A percentile compares a stretch with the other conserved stretches of the same genome.
Evolutionary conservation across 495 filamentous ascomycete genomes (phyloP).

Genomic region (Trichoderma erinaceum): DNA sequence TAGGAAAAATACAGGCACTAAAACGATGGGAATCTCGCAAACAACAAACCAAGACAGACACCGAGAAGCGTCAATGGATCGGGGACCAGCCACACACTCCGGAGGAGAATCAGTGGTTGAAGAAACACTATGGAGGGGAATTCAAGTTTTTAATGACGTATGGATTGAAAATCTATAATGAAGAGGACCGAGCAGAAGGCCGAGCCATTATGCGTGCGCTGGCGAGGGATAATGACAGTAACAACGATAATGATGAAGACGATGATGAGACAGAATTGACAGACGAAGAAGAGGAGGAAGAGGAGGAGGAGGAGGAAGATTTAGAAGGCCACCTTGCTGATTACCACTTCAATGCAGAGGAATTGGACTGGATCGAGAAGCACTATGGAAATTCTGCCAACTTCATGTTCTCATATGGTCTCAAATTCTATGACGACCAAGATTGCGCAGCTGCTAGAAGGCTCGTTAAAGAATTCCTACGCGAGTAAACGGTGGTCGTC

Average conservation of each 20-base stretch:
- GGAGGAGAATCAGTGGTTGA: no score
- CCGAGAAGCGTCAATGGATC: no score
- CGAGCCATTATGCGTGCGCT: background rate
- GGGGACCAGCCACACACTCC: no score
- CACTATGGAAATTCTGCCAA: background rate
- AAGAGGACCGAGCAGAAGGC: background rate
- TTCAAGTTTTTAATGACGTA: background rate
- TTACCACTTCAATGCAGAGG: background rate
- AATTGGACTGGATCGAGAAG: constrained; percentile 5
- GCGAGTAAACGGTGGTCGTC: background rate
- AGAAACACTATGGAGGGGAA: background rate
- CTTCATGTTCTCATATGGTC: background rate
- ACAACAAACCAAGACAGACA: no score
- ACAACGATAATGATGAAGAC: background rate
- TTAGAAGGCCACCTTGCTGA: background rate
- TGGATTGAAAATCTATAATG: background rate
- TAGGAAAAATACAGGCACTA: no score
- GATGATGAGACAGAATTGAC: background rate
- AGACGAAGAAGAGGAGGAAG: background rate
- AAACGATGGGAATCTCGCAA: no score
- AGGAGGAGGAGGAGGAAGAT: background rate
- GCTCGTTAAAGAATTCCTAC: background rate
- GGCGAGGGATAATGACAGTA: background rate
- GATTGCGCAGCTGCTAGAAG: background rate
- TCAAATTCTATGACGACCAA: background rate